Evolutionary conservation across 179 eudicot genomes (phyloP).

Genomic region (Actinidia chinensis): DNA sequence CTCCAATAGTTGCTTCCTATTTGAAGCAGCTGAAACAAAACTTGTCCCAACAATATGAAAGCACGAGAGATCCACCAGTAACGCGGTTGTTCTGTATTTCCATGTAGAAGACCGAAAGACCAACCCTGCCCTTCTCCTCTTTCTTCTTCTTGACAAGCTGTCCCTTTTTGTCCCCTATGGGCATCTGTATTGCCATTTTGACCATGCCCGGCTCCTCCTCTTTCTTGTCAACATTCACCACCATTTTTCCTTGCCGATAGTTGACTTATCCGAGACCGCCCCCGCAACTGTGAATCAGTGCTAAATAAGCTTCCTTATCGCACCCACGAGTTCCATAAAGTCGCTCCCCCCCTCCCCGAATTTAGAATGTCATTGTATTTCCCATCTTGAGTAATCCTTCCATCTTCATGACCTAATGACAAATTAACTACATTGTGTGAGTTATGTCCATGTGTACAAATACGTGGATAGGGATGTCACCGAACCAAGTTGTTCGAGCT

Average conservation of each 20-base stretch:
- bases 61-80: slow-evolving; percentile 72
- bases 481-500: slow-evolving; percentile 73
- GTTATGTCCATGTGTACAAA: not conserved
- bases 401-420: slow-evolving; percentile 79
- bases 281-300: slow-evolving; percentile 40
- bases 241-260: slow-evolving; percentile 9
- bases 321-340: slow-evolving; percentile 89
- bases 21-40: slow-evolving; percentile 57
- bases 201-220: slow-evolving; percentile 24
- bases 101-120: slow-evolving; percentile 73
- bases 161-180: slow-evolving; percentile 30
- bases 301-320: slow-evolving; percentile 68
- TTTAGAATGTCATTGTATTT: slow-evolving; percentile 67
- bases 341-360: slow-evolving; percentile 74
- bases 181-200: slow-evolving; percentile 38
- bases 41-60: slow-evolving; percentile 44
- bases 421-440: not conserved
- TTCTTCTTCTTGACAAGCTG: slow-evolving; percentile 92
- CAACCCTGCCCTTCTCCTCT: slow-evolving; percentile 82
- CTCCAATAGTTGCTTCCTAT: slow-evolving; percentile 84
- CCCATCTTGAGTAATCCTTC: slow-evolving; percentile 69
- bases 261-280: not conserved
- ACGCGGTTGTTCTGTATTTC: slow-evolving; percentile 76
- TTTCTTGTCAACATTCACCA: slow-evolving; percentile 15
- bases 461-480: slow-evolving; percentile 31